These are phyloP conservation scores for Myxozyma udenii DNA, from an alignment of 805 yeast genomes.

Conservation along the genomic window DNA sequence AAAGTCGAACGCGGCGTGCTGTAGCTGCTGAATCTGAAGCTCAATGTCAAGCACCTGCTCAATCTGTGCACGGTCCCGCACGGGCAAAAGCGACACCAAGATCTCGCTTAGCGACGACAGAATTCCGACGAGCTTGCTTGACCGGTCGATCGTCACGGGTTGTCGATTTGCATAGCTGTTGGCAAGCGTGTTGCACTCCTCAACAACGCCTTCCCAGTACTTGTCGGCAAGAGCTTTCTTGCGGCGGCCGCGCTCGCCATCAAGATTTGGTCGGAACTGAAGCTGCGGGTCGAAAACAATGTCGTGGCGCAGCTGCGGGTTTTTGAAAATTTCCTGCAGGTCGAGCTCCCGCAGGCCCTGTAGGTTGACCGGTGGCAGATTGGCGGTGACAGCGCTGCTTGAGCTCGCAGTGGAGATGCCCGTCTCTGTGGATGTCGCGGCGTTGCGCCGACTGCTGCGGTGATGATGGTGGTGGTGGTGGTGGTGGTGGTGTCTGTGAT, in stretches of 20 bases:
- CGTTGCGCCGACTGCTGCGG: conserved; percentile 14
- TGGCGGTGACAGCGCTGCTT: conserved; percentile 13
- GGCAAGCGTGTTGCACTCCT: conserved; percentile 51
- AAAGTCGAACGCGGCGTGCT: conserved; percentile 64
- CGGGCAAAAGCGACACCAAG: conserved; percentile 69
- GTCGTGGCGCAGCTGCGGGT: conserved; percentile 91
- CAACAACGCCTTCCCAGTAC: conserved; percentile 76
- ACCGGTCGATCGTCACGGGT: conserved; percentile 6
- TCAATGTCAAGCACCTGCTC: conserved; percentile 74
- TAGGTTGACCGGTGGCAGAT: conserved; percentile 71
- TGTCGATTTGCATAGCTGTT: background rate
- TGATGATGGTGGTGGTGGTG: conserved; percentile 18
- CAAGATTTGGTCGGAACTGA: conserved; percentile 86
- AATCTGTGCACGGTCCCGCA: conserved; percentile 65
- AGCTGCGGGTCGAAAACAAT: conserved; percentile 87
- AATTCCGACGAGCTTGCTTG: conserved; percentile 56
- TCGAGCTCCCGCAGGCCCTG: conserved; percentile 83
- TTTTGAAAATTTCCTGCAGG: conserved; percentile 79
- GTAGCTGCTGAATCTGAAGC: conserved; percentile 68
- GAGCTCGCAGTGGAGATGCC: background rate
- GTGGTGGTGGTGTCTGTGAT: conserved; percentile 11
- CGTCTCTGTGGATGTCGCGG: background rate
- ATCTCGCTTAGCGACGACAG: conserved; percentile 78
- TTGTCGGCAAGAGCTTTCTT: conserved; percentile 72
- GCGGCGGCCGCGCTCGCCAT: conserved; percentile 83